Base-by-base conservation (phyloP, 2,329 filamentous ascomycete species). In the Sporothrix pseudoabietina region DNA sequence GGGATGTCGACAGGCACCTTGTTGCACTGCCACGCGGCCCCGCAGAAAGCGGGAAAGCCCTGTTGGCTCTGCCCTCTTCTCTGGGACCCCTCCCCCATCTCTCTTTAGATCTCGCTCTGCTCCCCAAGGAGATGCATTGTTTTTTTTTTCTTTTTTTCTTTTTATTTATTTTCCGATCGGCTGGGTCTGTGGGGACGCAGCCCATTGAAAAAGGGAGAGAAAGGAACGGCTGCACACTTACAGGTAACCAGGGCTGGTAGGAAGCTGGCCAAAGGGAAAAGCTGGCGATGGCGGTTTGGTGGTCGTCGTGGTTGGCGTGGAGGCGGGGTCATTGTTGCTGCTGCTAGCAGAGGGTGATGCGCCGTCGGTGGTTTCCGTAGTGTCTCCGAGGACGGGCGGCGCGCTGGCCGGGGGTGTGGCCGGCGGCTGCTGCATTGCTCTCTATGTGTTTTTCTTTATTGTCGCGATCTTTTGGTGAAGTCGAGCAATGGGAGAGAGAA, bases 21-120 rank as follows among this genome's bases (percentile, higher is more conserved):
- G 44, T 72, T 76, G 75, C 75, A 76, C 75, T 76, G 75, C 75
- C 75, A 76, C 75, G 52, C 74, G 57, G 75, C 72, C 75, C 75
- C 75, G 75, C 74, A 76, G 75, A 74, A 74, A 73, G 63, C 69
- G 71, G 71, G 44, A 22, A 47, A 54, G 74, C 72, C 72, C 41
- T 57, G 74, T 74, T 74, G 74, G 74, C 35, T 30, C 8, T 63
- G 41, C 32, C 32, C 52, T 19, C 2, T 3, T 41, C 52, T 55
- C 32, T 63, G n/a, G 55, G 26, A 59, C 30, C 55, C 16, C 16
- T 52, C 65, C 12, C 4, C 19, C 26, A 19, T 59, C 14, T 30
- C 22, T 32, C 22, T 49, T 54, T 54, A 22, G 19, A 14, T 30
- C 30, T n/a, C 26, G 12, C 26, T 8, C 35, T 35, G 35, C 35